Percentiles rank a stretch among this genome's conserved stretches.
Evolutionary conservation across 2,329 filamentous ascomycete species (phyloP).

Genomic region (Aspergillus thermomutatus): DNA sequence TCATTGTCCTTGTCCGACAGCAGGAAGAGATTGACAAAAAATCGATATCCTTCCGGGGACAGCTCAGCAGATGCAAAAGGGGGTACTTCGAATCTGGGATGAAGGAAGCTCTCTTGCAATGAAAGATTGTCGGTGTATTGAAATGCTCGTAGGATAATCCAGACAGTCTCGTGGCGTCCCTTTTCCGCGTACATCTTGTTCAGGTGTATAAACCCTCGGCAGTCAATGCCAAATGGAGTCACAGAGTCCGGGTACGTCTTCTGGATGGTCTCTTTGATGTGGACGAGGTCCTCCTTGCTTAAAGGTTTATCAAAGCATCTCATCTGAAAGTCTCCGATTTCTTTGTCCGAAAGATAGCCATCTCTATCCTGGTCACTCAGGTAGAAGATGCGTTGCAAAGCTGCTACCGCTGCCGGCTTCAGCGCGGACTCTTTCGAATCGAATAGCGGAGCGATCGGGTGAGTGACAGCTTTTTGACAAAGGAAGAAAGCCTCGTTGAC

Average conservation of each 20-base stretch:
- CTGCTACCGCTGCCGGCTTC: conserved; percentile 84
- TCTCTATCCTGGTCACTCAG: conserved; percentile 96
- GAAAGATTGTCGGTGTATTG: conserved; percentile 95
- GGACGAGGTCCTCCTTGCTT: conserved; percentile 74
- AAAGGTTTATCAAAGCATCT: conserved; percentile 91
- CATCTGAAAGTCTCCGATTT: conserved; percentile 85
- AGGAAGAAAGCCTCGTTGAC: conserved; percentile 97
- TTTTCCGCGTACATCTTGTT: conserved; percentile 98
- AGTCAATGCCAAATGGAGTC: conserved; percentile 70
- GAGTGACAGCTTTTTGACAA: conserved; percentile 96
- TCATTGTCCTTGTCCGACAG: conserved; percentile 98
- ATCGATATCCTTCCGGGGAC: conserved; percentile 89
- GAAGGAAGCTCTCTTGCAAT: conserved; percentile 83
- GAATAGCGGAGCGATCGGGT: conserved; percentile 93
- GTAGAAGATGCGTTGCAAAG: conserved; percentile 88
- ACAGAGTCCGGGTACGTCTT: conserved; percentile 63
- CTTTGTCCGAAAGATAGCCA: conserved; percentile 81
- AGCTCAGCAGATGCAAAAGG: conserved; percentile 90
- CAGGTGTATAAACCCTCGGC: conserved; percentile 78
- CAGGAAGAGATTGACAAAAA: conserved; percentile 95
- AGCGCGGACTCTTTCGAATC: conserved; percentile 88
- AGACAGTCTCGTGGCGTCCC: conserved; percentile 95
- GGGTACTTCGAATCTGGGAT: conserved; percentile 91
- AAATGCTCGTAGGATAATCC: conserved; percentile 92
- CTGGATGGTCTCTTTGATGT: conserved; percentile 84